Base-by-base conservation (phyloP, 2,329 filamentous ascomycete genomes). In the Xylaria sp. region DNA sequence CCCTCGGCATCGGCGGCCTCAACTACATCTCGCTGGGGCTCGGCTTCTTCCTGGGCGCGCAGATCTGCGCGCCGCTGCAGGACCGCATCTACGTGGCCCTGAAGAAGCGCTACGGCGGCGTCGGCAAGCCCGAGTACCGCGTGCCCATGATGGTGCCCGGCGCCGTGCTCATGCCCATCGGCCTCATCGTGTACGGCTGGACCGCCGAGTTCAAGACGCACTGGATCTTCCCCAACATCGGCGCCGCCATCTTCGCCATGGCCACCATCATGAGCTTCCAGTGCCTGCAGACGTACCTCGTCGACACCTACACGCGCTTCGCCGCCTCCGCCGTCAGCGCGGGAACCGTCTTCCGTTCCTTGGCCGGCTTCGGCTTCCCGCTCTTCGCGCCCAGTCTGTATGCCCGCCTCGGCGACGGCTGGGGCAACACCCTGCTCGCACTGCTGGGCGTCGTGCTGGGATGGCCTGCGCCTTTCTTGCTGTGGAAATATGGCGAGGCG, bases 391-490 rank as follows among this genome's bases (percentile, higher is more conserved):
- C 84, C 1, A 70, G 68, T 12, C 79, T 88, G 79, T 88, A 86
- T 71, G 71, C 73, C 1, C 69, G 71, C 1, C 74, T 84, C 10
- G 80, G 82, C 4, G 75, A 81, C 75, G 89, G 76, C 73, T 91
- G 73, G 88, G 84, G 69, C 2, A 84, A 82, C 70, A 82, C 80
- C 13, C 68, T 84, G 5, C 73, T 84, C 41, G 82, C 79, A 0
- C 85, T 89, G 63, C 78, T 89, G 28, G 85, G 84, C 0, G 78
- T 90, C 28, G 85, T 76, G 0, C 74, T 90, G 50, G 86, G 86
- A 0, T 79, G 85, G 58, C 82, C 86, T 1, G 83, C 82, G 18
- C 85, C 86, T 1, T 80, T 86, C 39, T 60, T 84, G 60, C 71
- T 84, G 34, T 84, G 81, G 80, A 76, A 73, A 23, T 83, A 77